Conservation (phyloP, 169 alveolate genomes). For the Amoebophrya sp. region DNA sequence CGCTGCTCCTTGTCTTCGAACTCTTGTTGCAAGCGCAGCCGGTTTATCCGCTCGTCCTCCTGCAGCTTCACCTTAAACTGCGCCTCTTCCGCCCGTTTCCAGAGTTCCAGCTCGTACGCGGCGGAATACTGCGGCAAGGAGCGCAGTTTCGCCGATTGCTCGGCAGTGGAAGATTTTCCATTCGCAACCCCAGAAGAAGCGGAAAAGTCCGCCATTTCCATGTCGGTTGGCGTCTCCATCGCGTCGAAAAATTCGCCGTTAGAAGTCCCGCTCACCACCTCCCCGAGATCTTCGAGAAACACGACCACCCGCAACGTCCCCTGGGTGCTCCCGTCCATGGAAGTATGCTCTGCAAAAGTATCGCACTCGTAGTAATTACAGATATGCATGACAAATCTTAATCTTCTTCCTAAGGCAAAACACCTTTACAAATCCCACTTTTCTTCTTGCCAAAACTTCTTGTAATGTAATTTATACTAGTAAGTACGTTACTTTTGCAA, state of each 20-base stretch:
- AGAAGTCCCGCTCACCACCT: neutral
- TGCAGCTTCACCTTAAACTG: neutral
- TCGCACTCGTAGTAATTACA: no score
- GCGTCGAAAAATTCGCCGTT: no score
- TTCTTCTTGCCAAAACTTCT: no score
- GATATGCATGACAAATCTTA: no score
- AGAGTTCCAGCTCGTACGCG: neutral
- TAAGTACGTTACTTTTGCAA: no score
- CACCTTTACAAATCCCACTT: no score
- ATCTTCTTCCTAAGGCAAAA: no score
- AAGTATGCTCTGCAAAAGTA: no score
- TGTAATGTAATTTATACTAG: no score
- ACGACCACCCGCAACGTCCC: neutral
- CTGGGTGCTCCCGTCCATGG: neutral
- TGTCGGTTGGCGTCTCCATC: no score
- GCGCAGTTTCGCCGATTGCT: neutral
- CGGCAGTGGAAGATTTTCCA: neutral
- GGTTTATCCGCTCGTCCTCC: neutral
- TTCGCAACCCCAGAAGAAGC: no score
- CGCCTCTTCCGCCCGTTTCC: neutral
- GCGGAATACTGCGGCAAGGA: neutral
- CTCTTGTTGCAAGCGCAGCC: neutral
- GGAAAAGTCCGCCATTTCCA: no score
- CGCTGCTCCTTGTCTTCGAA: neutral
- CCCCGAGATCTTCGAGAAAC: neutral